Base-by-base conservation (phyloP, 495 filamentous ascomycete species). In the Emericellopsis terricola region DNA sequence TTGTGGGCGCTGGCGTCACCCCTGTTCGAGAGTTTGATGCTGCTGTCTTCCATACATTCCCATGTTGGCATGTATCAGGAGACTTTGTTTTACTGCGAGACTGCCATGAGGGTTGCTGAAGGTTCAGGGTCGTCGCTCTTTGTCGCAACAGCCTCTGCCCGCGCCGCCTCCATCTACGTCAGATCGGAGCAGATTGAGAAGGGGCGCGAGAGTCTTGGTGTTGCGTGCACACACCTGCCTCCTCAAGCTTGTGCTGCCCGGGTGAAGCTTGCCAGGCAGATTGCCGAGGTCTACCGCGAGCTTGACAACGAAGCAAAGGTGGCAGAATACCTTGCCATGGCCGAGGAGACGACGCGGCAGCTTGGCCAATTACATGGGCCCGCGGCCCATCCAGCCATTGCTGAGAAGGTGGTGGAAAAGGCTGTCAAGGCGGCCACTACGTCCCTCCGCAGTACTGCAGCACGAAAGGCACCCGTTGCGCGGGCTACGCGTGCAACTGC, bases 21-120 rank as follows among this genome's bases (percentile, higher is more conserved):
- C 7, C 60, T 94, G 18, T 76, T 81, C 46, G 69, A 68, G 4
- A 68, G 71, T 30, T 53, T 87, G 19, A 45, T 71, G 30, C 73
- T 82, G 35, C 66, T 92, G 4, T 81, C 84, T 3, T 63, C 60
- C 15, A 52, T 91, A 11, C 93, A 80, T 38, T 71, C 81, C 3
- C 73, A 86, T 36, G 68, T 85, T 44, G 87, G 91, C 29, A 66
- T 94, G 50, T 80, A 84, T 42, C 75, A 78, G 33, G 91, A 96
- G 49, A 79, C 86, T 5, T 59, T 87, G n/a, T 89, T 84, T 52
- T 92, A 92, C 44, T 69, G 76, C 5, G 77, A 94, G 41, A 76
- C 92, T 46, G 82, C 82, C 1, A 58, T 79, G 33, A 82, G 80
- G 48, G 71, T 93, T 39, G 83, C 80, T 31, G 62, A 69, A 28